Evolutionary conservation across 352 stramenopile genomes (phyloP).

Genomic region (Phytophthora nicotianae): DNA sequence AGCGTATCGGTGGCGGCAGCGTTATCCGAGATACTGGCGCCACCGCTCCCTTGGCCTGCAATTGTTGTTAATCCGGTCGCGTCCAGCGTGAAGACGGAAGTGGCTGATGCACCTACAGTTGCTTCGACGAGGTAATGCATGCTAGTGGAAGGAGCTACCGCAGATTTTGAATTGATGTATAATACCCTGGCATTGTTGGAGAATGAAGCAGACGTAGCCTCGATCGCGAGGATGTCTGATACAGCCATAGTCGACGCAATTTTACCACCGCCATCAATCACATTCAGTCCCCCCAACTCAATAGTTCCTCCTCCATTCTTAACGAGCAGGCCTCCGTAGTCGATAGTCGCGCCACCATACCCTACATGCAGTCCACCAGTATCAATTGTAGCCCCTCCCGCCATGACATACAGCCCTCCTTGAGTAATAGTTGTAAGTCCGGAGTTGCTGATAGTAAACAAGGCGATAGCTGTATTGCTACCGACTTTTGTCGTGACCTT

Average conservation of each 20-base stretch:
- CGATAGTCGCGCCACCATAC: constrained; percentile 43
- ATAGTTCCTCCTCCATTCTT: constrained; percentile 46
- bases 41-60: constrained; percentile 12
- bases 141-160: constrained; percentile 7
- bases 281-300: constrained; percentile 32
- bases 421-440: constrained; percentile 53
- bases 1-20: neutral
- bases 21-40: constrained; percentile 11
- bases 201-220: constrained; percentile 29
- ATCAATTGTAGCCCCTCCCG: constrained; percentile 48
- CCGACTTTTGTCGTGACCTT: constrained; percentile 30
- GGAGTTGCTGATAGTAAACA: constrained; percentile 54
- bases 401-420: constrained; percentile 42
- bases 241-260: constrained; percentile 26
- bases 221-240: constrained; percentile 28
- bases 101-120: constrained; percentile 1
- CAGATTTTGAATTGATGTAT: constrained; percentile 28
- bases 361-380: constrained; percentile 48
- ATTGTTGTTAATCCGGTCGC: constrained; percentile 18
- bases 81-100: constrained; percentile 14
- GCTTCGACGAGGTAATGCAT: constrained; percentile 31
- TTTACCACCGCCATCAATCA: constrained; percentile 39
- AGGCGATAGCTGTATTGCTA: constrained; percentile 13
- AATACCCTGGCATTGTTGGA: constrained; percentile 24
- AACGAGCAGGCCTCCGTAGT: constrained; percentile 43